Percentiles rank a stretch among this genome's conserved stretches.
Conservation (phyloP, 148 eudicot species). For the Rhododendron vialii region DNA sequence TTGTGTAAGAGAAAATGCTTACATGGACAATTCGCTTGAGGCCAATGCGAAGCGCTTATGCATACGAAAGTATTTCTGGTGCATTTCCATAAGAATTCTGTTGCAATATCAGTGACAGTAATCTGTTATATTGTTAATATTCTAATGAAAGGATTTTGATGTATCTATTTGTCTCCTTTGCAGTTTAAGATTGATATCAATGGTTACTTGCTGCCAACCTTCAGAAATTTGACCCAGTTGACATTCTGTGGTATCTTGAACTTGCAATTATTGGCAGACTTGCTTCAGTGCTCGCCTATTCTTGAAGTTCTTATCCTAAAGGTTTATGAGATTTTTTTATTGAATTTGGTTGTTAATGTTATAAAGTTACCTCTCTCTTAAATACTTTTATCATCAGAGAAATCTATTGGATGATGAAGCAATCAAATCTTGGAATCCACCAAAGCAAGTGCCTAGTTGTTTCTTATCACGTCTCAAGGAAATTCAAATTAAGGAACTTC, state of each 20-base stretch:
- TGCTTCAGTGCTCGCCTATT: constrained; percentile 3
- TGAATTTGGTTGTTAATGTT: not conserved
- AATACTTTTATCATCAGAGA: not conserved
- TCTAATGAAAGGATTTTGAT: not conserved
- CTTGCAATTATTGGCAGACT: not conserved
- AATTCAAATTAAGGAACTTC: not conserved
- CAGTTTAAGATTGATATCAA: not conserved
- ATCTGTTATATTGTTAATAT: not conserved
- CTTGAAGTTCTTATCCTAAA: not conserved
- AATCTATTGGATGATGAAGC: not conserved
- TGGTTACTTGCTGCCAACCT: not conserved
- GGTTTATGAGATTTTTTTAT: not conserved
- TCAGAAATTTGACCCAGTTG: not conserved
- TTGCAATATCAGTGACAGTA: not conserved
- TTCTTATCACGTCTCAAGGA: not conserved
- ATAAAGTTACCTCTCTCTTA: not conserved
- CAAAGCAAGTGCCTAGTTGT: constrained; percentile 10
- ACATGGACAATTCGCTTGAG: not conserved
- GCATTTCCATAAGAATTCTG: not conserved
- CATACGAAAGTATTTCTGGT: not conserved
- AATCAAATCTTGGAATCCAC: constrained; percentile 1
- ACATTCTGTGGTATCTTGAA: not conserved
- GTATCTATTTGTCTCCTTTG: not conserved
- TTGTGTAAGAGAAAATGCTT: not conserved
- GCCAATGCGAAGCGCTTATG: not conserved